Percentiles rank a stretch among this genome's conserved stretches.
Conservation (phyloP, 192 early-diverging fungal species). For the Fimicolochytrium jonesii region DNA sequence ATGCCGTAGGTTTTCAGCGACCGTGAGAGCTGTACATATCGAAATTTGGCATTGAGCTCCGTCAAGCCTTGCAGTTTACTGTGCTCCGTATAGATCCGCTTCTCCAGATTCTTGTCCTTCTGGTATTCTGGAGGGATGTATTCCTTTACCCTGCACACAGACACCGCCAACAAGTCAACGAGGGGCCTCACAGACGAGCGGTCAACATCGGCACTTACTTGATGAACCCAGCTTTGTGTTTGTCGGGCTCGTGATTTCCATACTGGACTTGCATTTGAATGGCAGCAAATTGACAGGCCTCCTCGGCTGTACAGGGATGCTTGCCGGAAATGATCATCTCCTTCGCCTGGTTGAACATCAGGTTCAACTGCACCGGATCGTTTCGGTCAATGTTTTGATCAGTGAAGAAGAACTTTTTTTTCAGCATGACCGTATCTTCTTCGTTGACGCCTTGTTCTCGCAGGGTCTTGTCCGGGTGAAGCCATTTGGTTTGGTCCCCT, state of each 20-base stretch:
- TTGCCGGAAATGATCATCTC: slow-evolving; percentile 51
- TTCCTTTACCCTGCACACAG: too few relatives aligned
- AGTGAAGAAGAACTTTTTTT: slow-evolving; percentile 62
- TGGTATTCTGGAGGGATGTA: slow-evolving; percentile 51
- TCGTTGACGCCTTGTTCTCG: slow-evolving; percentile 52
- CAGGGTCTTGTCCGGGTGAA: slow-evolving; percentile 50
- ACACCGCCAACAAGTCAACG: too few relatives aligned
- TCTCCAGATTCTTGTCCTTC: slow-evolving; percentile 46
- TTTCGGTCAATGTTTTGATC: slow-evolving; percentile 57
- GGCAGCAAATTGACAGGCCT: slow-evolving; percentile 53
- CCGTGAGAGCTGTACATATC: slow-evolving; percentile 53
- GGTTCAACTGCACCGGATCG: slow-evolving; percentile 57
- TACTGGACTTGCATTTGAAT: slow-evolving; percentile 51
- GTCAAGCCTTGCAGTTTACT: slow-evolving; percentile 50
- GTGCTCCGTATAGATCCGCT: slow-evolving; percentile 48
- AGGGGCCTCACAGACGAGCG: background rate
- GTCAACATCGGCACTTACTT: slow-evolving; percentile 34
- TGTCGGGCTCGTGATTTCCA: slow-evolving; percentile 56
- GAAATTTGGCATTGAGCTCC: slow-evolving; percentile 57
- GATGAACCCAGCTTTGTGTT: slow-evolving; percentile 44
- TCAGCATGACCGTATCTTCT: slow-evolving; percentile 44
- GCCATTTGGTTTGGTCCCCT: slow-evolving; percentile 33
- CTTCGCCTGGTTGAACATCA: slow-evolving; percentile 51
- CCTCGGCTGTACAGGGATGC: slow-evolving; percentile 52
- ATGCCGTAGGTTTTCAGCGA: slow-evolving; percentile 59